Conservation (phyloP, 1,139 yeast genomes). For the Protomyces lactucae-debilis region DNA sequence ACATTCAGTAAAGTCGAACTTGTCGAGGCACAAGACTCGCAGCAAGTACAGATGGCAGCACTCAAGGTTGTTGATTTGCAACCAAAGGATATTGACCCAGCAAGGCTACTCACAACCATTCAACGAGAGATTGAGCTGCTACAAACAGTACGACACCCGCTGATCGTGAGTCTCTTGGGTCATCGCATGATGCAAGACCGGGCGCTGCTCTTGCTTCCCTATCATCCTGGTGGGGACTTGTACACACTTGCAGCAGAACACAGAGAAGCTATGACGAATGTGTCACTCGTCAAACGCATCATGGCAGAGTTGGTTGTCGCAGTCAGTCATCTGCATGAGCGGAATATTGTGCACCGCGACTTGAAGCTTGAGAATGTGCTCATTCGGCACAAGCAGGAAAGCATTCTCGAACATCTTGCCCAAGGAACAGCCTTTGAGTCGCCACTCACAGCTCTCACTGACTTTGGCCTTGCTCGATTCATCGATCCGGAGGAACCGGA, state of each 20-base stretch:
- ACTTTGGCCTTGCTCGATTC: slow-evolving; percentile 77
- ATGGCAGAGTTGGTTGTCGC: slow-evolving; percentile 55
- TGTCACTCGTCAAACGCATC: slow-evolving; percentile 51
- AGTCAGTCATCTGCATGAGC: slow-evolving; percentile 49
- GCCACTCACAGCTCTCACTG: slow-evolving; percentile 64
- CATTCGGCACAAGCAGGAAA: slow-evolving; percentile 1
- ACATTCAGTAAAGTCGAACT: slow-evolving; percentile 43
- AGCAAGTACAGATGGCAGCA: slow-evolving; percentile 43
- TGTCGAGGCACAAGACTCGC: slow-evolving; percentile 38
- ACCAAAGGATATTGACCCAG: slow-evolving; percentile 40
- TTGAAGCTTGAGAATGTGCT: slow-evolving; percentile 40
- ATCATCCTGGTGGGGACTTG: slow-evolving; percentile 66
- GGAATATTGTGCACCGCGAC: slow-evolving; percentile 52
- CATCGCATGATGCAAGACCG: slow-evolving; percentile 34
- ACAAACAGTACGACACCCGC: slow-evolving; percentile 40
- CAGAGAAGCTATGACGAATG: slow-evolving; percentile 49
- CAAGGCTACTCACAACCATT: slow-evolving; percentile 62
- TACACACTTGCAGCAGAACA: slow-evolving; percentile 53
- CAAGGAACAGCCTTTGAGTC: slow-evolving; percentile 31
- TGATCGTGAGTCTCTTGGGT: slow-evolving; percentile 45
- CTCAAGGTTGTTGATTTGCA: slow-evolving; percentile 40
- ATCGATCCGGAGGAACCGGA: slow-evolving; percentile 57
- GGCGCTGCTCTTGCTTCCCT: slow-evolving; percentile 61
- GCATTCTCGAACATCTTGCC: background rate
- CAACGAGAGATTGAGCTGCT: slow-evolving; percentile 71